Conservation (phyloP, 2,329 filamentous ascomycete species). For the Colletotrichum sp. region DNA sequence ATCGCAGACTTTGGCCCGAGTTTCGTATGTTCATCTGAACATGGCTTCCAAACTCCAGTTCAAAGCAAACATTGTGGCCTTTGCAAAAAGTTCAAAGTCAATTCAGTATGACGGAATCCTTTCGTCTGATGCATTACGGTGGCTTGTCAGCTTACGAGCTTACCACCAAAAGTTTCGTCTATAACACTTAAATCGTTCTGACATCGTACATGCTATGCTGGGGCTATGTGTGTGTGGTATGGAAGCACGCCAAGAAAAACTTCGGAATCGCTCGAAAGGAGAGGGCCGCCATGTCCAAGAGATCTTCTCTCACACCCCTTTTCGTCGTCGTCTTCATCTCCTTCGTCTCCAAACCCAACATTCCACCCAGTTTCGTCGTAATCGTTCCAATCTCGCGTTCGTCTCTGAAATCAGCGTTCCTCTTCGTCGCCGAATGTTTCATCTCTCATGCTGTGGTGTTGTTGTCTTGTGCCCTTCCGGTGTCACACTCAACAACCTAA, state of each 20-base stretch:
- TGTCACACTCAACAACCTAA: not conserved
- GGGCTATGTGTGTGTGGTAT: not conserved
- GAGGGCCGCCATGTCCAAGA: not conserved
- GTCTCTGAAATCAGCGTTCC: conserved; percentile 17
- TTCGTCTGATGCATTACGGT: not conserved
- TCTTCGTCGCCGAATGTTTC: conserved; percentile 1
- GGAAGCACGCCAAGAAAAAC: not conserved
- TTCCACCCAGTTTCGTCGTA: not conserved
- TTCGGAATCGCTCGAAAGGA: conserved; percentile 3
- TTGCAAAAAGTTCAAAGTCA: not conserved
- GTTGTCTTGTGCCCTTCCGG: not conserved
- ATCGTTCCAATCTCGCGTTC: not conserved
- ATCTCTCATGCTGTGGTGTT: not conserved
- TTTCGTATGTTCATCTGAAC: not conserved
- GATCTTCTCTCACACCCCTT: not conserved
- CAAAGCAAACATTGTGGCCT: not conserved
- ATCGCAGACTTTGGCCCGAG: not conserved
- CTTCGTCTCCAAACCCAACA: not conserved
- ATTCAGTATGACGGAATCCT: not conserved
- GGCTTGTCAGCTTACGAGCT: not conserved
- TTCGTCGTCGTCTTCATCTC: not conserved
- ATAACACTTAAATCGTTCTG: conserved; percentile 4
- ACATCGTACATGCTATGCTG: conserved; percentile 18
- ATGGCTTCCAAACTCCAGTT: not conserved
- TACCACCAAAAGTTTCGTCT: conserved; percentile 1